phyloP scores from a whole-genome alignment of 1,284 basidiomycete species.

The Calocybe gambosa region DNA sequence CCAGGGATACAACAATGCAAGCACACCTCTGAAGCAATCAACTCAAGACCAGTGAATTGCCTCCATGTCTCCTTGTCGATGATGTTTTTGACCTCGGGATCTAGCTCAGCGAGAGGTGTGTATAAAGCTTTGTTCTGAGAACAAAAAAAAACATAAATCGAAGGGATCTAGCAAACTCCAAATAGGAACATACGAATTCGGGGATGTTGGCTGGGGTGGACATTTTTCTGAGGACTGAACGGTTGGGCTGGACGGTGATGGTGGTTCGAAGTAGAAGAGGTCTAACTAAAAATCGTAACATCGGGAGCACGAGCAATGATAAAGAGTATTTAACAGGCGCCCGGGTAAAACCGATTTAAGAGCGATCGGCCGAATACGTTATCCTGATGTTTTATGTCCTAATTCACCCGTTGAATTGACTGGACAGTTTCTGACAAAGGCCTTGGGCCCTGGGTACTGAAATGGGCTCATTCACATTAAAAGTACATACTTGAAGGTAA shows the following conservation, averaged over 20 bases:
- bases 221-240: conserved; percentile 42
- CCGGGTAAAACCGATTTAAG: conserved; percentile 26
- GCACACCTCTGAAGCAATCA: conserved; percentile 87
- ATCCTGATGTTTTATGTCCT: too few relatives aligned
- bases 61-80: conserved; percentile 99
- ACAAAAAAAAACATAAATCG: conserved; percentile 3
- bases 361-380: conserved; percentile 14
- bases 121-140: conserved; percentile 89
- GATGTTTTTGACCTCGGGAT: conserved; percentile 94
- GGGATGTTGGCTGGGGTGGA: conserved; percentile 51
- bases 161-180: too few relatives aligned
- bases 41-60: conserved; percentile 96
- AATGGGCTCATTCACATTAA: too few relatives aligned
- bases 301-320: conserved; percentile 21
- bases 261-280: conserved; percentile 28
- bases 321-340: conserved; percentile 23
- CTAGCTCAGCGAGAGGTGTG: conserved; percentile 79
- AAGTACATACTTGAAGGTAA: too few relatives aligned
- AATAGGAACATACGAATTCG: conserved; percentile 46
- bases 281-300: conserved; percentile 34
- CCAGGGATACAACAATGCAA: background rate
- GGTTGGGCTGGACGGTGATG: conserved; percentile 21
- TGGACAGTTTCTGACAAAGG: background rate
- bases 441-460: too few relatives aligned
- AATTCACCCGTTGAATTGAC: background rate